Percentiles rank a stretch among this genome's conserved stretches.
Conservation (phyloP, 1,284 basidiomycete species). For the Leucoagaricus sp. region DNA sequence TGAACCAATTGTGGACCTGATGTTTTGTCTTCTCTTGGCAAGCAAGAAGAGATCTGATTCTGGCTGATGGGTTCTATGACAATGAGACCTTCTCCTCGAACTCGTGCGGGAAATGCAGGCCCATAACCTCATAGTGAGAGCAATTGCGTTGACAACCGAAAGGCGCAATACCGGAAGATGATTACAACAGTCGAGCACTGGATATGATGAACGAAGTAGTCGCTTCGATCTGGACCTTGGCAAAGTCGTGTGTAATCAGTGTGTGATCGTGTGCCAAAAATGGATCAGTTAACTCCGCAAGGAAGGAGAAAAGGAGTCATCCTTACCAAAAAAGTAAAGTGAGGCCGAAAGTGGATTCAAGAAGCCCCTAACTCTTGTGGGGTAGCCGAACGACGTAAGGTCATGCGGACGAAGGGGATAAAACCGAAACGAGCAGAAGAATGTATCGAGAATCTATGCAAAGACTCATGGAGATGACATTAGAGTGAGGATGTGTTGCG, state of each 20-base stretch:
- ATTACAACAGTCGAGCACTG: no score
- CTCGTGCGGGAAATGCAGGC: neutral
- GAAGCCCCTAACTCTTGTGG: slow-evolving; percentile 8
- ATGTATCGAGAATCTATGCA: slow-evolving; percentile 5
- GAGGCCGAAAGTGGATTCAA: neutral
- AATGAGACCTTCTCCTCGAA: neutral
- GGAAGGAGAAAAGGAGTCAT: neutral
- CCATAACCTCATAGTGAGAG: no score
- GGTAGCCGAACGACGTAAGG: slow-evolving; percentile 8
- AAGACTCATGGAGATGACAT: neutral
- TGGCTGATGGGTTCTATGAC: neutral
- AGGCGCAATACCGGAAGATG: no score
- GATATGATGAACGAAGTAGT: no score
- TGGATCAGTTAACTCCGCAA: neutral
- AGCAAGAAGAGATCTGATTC: neutral
- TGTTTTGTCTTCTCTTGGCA: neutral
- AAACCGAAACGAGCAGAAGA: neutral
- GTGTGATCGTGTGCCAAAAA: neutral
- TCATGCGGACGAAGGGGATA: slow-evolving; percentile 2
- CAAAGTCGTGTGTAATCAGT: neutral
- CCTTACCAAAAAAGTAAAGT: neutral
- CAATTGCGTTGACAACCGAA: no score
- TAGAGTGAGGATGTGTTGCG: neutral
- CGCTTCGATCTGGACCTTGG: neutral
- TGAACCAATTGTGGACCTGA: neutral